phyloP scores from a whole-genome alignment of 768 basidiomycete genomes.

The Russula compacta region DNA sequence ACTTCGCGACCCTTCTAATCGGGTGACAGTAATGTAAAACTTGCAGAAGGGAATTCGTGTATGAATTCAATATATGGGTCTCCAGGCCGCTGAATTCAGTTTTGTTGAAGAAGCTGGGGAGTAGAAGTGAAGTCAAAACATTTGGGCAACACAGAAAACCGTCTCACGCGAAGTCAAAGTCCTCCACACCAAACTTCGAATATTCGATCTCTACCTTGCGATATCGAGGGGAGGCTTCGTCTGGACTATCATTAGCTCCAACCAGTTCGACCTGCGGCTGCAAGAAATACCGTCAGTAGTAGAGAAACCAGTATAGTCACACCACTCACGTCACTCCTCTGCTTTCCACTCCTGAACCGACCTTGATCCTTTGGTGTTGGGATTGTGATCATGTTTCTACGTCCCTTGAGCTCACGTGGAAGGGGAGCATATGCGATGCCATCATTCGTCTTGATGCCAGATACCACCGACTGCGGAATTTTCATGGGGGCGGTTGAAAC shows the following conservation, averaged over 20 bases:
- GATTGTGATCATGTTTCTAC: slow-evolving; percentile 64
- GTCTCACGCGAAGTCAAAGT: slow-evolving; percentile 92
- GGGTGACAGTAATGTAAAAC: slow-evolving; percentile 79
- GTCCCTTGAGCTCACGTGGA: slow-evolving; percentile 77
- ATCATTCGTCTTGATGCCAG: slow-evolving; percentile 78
- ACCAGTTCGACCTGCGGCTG: slow-evolving; percentile 47
- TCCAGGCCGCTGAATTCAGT: slow-evolving; percentile 88
- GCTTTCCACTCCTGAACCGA: slow-evolving; percentile 83
- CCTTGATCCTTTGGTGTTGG: slow-evolving; percentile 46
- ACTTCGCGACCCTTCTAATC: slow-evolving; percentile 75
- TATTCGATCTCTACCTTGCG: slow-evolving; percentile 96
- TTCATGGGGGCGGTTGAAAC: slow-evolving; percentile 61
- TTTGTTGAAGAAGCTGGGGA: slow-evolving; percentile 69
- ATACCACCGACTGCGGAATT: slow-evolving; percentile 72
- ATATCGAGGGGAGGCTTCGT: slow-evolving; percentile 70
- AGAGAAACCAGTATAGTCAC: neutral
- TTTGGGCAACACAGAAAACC: neutral
- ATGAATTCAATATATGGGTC: slow-evolving; percentile 95
- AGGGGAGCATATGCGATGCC: slow-evolving; percentile 83
- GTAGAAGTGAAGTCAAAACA: neutral
- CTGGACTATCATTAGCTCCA: slow-evolving; percentile 42
- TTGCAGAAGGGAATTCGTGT: slow-evolving; percentile 87
- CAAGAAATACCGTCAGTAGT: neutral
- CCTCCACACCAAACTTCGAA: slow-evolving; percentile 96
- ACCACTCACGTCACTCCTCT: slow-evolving; percentile 37